A percentile compares a stretch with the other conserved stretches of the same genome.
phyloP scores from a whole-genome alignment of 2,329 filamentous ascomycete species.

The Penicillium sp. region DNA sequence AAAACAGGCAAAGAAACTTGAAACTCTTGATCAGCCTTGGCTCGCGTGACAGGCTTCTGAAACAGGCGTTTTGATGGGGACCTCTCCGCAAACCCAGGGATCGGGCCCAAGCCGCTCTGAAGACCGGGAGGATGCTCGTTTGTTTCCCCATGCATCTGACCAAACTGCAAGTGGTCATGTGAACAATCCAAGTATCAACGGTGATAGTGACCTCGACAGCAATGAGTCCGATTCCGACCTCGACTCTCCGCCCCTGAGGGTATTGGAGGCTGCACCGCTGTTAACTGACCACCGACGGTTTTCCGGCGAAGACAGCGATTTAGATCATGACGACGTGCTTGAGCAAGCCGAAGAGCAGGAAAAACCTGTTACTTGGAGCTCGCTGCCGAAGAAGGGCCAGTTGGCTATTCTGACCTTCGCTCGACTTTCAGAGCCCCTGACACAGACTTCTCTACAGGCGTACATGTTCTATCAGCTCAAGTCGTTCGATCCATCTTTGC shows the following conservation, averaged over 20 bases:
- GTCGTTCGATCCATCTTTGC: constrained; percentile 66
- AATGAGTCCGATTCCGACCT: constrained; percentile 21
- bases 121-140: not conserved
- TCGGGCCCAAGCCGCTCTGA: constrained; percentile 12
- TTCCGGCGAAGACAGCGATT: constrained; percentile 18
- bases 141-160: not conserved
- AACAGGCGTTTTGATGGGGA: constrained; percentile 19
- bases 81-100: constrained; percentile 11
- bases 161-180: not conserved
- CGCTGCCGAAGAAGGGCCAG: constrained; percentile 75
- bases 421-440: constrained; percentile 78
- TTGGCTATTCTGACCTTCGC: constrained; percentile 76
- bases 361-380: constrained; percentile 66
- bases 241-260: constrained; percentile 5
- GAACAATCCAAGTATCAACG: constrained; percentile 6
- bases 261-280: constrained; percentile 16
- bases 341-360: constrained; percentile 24
- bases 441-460: constrained; percentile 73
- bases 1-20: not conserved
- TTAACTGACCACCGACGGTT: constrained; percentile 14
- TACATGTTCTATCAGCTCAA: constrained; percentile 91
- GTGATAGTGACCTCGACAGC: constrained; percentile 20
- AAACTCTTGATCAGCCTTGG: not conserved
- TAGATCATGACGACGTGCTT: constrained; percentile 16
- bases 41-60: constrained; percentile 6